Evolutionary conservation across 2,329 filamentous ascomycete species (phyloP), one percentile per base, ranked within the genome.

Genomic region (Hymenoscyphus infarciens): DNA sequence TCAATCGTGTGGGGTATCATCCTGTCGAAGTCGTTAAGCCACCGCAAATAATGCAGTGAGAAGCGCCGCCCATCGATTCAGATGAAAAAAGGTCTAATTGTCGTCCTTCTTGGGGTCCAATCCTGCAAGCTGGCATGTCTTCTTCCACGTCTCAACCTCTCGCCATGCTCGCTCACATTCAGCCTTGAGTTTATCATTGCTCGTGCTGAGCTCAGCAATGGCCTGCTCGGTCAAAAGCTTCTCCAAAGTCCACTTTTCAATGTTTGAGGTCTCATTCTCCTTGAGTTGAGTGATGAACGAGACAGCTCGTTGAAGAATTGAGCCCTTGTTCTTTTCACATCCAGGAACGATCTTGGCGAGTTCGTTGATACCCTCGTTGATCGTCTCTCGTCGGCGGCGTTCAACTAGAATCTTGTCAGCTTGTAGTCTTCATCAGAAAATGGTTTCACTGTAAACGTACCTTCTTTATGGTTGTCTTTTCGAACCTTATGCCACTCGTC

Each of bases 261-360:
- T 92, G 75, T 97, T 97, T 67, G 95, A 90, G 16, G 90, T 86
- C 75, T 97, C 94, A 70, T 97, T 96, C 75, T 97, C 92, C 75
- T 95, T 96, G 45, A 99, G 84, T 73, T 97, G 92, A 11, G 87
- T 90, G 74, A 99, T 98, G 79, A 97, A 98, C 67, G 92, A 88
- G 10, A 97, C 94, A 0, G 95, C 92, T 38, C 94, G 91, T 74
- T 96, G 91, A 42, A 99, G 81, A 67, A 99, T 98, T 2, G 92
- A 96, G 0, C 95, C 95, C 78, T 99, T 99, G 81, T 99, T 98
- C 82, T 98, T 99, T 78, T 99, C 95, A 72, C 94, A 97, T 15
- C 92, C 92, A 0, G 95, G 95, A 0, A 99, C 95, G 68, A 99
- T 96, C 79, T 97, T 98, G 69, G 94, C 91, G 33, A 99, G 85